These are phyloP conservation scores for Colletotrichum sp. DNA, from an alignment of 2,329 filamentous ascomycete genomes.

Conservation along the genomic window DNA sequence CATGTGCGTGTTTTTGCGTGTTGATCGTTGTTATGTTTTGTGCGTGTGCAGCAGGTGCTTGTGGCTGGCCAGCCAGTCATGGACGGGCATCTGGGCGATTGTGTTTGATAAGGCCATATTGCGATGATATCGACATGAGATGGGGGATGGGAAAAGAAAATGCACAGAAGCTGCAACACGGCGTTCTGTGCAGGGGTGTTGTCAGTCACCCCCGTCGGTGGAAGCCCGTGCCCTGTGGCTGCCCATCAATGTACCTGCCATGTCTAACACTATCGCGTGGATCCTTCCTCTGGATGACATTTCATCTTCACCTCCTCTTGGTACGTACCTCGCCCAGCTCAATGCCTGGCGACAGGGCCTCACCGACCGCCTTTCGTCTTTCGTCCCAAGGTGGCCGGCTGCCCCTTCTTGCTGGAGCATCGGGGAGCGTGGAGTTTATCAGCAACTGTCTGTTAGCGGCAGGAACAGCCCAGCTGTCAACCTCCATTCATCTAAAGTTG, in stretches of 20 bases:
- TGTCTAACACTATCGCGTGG: constrained; percentile 18
- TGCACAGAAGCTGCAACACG: constrained; percentile 8
- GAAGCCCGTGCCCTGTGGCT: constrained; percentile 17
- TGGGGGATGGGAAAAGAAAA: not conserved
- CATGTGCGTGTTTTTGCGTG: not conserved
- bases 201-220: not conserved
- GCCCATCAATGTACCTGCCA: constrained; percentile 8
- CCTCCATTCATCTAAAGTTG: not conserved
- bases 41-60: not conserved
- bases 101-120: not conserved
- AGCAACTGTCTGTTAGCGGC: not conserved
- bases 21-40: not conserved
- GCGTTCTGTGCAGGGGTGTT: constrained; percentile 11
- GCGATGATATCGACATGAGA: not conserved
- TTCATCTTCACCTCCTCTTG: not conserved
- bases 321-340: not conserved
- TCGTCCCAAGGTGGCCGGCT: not conserved
- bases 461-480: not conserved
- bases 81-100: not conserved
- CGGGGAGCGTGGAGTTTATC: not conserved
- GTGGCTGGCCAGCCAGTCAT: not conserved
- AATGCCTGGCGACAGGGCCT: not conserved
- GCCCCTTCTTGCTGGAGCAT: not conserved
- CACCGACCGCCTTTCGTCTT: constrained; percentile 1
- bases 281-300: not conserved